These are phyloP conservation scores for Penicillium goetzii DNA, from an alignment of 495 filamentous ascomycete genomes.

Conservation along the genomic window DNA sequence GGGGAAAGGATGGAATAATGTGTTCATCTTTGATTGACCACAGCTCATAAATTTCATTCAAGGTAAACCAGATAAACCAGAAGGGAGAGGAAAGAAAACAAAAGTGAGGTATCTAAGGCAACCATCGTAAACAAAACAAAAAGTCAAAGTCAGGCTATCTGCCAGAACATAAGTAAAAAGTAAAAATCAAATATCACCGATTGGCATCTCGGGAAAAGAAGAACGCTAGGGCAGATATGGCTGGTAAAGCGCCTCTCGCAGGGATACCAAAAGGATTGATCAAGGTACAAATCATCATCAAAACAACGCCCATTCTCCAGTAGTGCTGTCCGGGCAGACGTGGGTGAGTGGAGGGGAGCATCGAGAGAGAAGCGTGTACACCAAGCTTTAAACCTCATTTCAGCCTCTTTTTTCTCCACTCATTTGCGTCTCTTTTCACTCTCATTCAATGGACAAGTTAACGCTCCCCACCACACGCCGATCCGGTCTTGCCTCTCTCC, in stretches of 20 bases:
- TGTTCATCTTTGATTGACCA: constrained; percentile 1
- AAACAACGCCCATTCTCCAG: constrained; percentile 34
- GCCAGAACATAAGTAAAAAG: background rate
- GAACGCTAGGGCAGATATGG: constrained; percentile 20
- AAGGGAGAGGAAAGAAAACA: constrained; percentile 14
- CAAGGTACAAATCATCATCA: constrained; percentile 14
- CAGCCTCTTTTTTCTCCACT: background rate
- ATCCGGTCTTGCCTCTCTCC: background rate
- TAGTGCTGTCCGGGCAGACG: constrained; percentile 21
- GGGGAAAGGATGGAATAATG: background rate
- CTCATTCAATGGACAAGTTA: background rate
- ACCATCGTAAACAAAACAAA: constrained; percentile 17
- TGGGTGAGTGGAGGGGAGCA: background rate
- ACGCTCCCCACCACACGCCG: background rate
- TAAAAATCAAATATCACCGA: constrained; percentile 15
- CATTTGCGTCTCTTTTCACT: background rate
- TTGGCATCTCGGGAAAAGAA: constrained; percentile 5
- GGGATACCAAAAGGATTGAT: constrained; percentile 17
- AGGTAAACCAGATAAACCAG: constrained; percentile 12
- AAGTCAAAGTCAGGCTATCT: background rate
- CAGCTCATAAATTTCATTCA: constrained; percentile 34
- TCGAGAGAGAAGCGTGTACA: background rate
- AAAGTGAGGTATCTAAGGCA: constrained; percentile 37
- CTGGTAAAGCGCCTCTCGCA: background rate
- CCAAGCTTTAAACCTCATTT: background rate